A percentile compares a stretch with the other conserved stretches of the same genome.
Evolutionary conservation across 768 basidiomycete genomes (phyloP).

Genomic region (Suillus tomentosus): DNA sequence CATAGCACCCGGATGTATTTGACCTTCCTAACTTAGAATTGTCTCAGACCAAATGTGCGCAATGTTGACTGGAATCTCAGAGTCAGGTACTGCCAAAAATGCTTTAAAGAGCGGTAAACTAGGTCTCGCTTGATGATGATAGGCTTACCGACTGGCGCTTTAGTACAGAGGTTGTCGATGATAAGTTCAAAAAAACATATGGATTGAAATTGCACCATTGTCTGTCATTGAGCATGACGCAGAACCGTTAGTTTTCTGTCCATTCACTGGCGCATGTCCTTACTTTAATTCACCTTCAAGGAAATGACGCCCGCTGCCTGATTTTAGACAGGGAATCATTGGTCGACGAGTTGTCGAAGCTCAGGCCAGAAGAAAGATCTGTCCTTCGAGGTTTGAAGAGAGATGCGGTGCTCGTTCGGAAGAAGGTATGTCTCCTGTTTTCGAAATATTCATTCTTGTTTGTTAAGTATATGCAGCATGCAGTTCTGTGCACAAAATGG

Average conservation of each 20-base stretch:
- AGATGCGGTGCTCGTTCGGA: neutral
- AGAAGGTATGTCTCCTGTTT: neutral
- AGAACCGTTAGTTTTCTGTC: slow-evolving; percentile 1
- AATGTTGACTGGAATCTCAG: slow-evolving; percentile 11
- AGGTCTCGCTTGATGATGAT: neutral
- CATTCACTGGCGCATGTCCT: neutral
- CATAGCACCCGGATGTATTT: neutral
- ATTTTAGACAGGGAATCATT: neutral
- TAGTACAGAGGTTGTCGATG: neutral
- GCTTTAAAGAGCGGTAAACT: slow-evolving; percentile 4
- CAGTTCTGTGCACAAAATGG: neutral
- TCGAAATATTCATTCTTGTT: neutral
- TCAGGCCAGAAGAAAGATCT: slow-evolving; percentile 3
- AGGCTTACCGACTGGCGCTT: neutral
- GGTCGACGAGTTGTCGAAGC: neutral
- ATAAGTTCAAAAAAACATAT: neutral
- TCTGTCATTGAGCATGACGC: neutral
- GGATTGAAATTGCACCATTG: neutral
- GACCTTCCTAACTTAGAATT: neutral
- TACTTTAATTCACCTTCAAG: neutral
- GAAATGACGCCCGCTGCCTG: neutral
- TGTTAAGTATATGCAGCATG: neutral
- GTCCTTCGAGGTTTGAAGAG: neutral
- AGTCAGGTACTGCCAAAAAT: slow-evolving; percentile 12
- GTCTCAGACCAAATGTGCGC: slow-evolving; percentile 10